These are phyloP conservation scores for Acorus gramineus DNA, from an alignment of 106 monocot species.

Conservation along the genomic window DNA sequence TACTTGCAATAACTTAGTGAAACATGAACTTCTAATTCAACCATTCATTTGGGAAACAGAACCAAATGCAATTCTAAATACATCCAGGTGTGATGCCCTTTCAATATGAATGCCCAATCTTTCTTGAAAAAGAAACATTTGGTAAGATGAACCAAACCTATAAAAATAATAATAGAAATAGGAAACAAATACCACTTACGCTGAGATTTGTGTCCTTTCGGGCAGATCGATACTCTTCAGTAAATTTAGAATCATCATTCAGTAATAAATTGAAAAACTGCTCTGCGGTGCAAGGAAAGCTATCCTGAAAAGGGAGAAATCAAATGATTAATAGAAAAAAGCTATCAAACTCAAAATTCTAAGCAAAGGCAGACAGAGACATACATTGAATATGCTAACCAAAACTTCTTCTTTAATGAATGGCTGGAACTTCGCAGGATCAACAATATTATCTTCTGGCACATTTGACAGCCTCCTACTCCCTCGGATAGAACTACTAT, in stretches of 20 bases:
- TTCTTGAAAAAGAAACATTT: neutral
- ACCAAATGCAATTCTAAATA: no score
- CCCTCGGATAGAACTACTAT: conserved; percentile 66
- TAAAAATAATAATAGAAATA: neutral
- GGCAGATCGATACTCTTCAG: conserved; percentile 61
- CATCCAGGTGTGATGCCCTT: no score
- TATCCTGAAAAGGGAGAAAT: conserved; percentile 32
- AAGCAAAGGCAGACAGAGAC: neutral
- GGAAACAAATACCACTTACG: conserved; percentile 40
- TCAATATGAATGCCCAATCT: no score
- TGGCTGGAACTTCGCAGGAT: conserved; percentile 42
- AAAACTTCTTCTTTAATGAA: conserved; percentile 95
- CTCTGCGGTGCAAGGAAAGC: conserved; percentile 89
- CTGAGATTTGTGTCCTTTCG: conserved; percentile 81
- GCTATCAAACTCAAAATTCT: neutral
- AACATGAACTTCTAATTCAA: no score
- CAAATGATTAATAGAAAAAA: conserved; percentile 8
- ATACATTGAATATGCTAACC: conserved; percentile 65
- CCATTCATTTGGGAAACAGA: no score
- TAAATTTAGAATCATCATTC: conserved; percentile 71
- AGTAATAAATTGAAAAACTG: conserved; percentile 62
- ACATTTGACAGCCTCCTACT: conserved; percentile 34
- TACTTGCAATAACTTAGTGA: no score
- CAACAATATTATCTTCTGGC: conserved; percentile 34
- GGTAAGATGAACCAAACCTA: neutral